These are phyloP conservation scores for Hypomyces perniciosus DNA, from an alignment of 2,329 filamentous ascomycete genomes.

Conservation along the genomic window DNA sequence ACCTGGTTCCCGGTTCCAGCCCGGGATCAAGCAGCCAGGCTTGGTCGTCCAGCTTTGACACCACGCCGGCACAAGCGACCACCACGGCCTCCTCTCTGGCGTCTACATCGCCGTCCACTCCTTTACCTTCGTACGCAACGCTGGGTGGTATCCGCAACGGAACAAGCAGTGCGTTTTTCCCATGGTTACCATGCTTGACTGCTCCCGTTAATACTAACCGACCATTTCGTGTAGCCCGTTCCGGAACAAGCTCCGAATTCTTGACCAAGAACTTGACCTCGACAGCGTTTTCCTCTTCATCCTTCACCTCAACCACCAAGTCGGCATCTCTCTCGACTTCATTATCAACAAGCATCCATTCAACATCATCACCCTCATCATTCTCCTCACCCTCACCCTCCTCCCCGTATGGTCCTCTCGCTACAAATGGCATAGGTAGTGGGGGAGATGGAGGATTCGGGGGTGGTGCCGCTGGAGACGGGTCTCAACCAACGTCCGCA, in stretches of 20 bases:
- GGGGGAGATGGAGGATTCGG: background rate
- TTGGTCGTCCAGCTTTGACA: background rate
- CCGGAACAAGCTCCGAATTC: background rate
- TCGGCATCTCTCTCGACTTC: background rate
- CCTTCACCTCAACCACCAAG: background rate
- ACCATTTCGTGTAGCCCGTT: background rate
- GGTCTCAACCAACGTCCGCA: slow-evolving; percentile 15
- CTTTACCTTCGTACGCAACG: slow-evolving; percentile 17
- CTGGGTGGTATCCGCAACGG: slow-evolving; percentile 17
- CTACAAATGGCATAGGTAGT: slow-evolving; percentile 1
- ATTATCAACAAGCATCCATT: slow-evolving; percentile 1
- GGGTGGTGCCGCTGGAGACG: background rate
- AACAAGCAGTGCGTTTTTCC: slow-evolving; percentile 17
- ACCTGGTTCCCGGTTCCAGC: slow-evolving; percentile 4
- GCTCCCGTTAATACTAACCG: background rate
- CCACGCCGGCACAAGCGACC: background rate
- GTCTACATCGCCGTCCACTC: slow-evolving; percentile 25
- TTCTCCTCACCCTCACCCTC: background rate
- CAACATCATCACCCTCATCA: slow-evolving; percentile 3
- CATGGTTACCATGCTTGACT: background rate
- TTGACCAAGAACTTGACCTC: slow-evolving; percentile 1
- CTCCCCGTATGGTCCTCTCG: slow-evolving; percentile 1
- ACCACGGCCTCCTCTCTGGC: slow-evolving; percentile 6
- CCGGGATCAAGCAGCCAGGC: background rate
- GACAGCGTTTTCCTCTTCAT: background rate